These are phyloP conservation scores for Cercis canadensis DNA, from an alignment of 306 rosid genomes.

Conservation along the genomic window DNA sequence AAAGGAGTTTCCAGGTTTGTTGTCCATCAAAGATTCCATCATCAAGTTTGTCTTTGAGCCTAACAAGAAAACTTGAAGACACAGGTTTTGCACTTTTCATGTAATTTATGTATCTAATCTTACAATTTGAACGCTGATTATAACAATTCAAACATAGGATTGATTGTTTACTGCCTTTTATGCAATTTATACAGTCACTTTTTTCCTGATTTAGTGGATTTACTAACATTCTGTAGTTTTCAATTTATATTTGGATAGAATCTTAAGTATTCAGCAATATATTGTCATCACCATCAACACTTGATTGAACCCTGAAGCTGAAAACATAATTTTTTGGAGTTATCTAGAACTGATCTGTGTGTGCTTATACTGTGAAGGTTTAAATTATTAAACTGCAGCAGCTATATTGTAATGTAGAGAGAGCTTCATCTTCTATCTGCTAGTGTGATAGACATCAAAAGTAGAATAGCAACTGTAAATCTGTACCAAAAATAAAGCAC, in stretches of 20 bases:
- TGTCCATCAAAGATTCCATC: slow-evolving; percentile 65
- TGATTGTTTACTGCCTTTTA: background rate
- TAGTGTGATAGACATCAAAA: no score
- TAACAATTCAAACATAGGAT: slow-evolving; percentile 24
- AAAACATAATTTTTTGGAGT: no score
- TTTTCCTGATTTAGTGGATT: no score
- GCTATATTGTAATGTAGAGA: background rate
- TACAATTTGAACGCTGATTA: background rate
- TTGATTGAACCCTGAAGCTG: no score
- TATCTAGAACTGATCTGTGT: no score
- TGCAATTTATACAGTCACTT: background rate
- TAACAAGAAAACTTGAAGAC: slow-evolving; percentile 60
- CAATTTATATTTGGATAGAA: no score
- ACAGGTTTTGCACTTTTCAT: slow-evolving; percentile 8
- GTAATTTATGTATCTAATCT: slow-evolving; percentile 30
- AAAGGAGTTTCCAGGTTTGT: slow-evolving; percentile 59
- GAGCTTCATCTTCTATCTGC: no score
- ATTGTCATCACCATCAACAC: no score
- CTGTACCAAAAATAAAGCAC: no score
- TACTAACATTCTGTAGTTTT: no score
- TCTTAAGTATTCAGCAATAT: no score
- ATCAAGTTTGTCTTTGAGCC: slow-evolving; percentile 69
- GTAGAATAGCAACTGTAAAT: no score
- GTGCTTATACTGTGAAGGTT: background rate
- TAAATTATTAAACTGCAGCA: background rate